Evolutionary conservation across 2,329 filamentous ascomycete species (phyloP).

Genomic region (Talaromyces sp.): DNA sequence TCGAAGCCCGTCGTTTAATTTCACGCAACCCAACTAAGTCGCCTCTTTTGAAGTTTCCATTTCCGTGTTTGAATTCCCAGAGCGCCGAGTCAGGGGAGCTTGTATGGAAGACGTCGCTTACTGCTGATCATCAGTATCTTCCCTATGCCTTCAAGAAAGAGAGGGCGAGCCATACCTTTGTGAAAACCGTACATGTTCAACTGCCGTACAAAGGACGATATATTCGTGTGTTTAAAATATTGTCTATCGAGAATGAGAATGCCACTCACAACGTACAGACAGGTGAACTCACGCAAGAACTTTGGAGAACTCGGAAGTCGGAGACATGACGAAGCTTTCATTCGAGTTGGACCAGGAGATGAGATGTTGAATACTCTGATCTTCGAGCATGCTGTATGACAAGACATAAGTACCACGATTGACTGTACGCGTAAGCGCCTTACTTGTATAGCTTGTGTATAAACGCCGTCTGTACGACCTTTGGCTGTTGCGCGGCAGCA

Average conservation of each 20-base stretch:
- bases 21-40: conserved; percentile 87
- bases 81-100: conserved; percentile 87
- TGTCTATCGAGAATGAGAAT: conserved; percentile 55
- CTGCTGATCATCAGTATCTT: conserved; percentile 45
- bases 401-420: conserved; percentile 17
- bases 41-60: conserved; percentile 92
- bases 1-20: conserved; percentile 90
- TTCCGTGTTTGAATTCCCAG: conserved; percentile 99
- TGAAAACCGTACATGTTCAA: conserved; percentile 99
- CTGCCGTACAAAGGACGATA: conserved; percentile 95
- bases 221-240: conserved; percentile 99
- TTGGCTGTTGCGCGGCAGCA: conserved; percentile 74
- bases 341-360: conserved; percentile 94
- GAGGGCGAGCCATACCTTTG: conserved; percentile 84
- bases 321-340: conserved; percentile 98
- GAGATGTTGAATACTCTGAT: conserved; percentile 84
- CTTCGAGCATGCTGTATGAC: conserved; percentile 80
- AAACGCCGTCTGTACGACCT: conserved; percentile 97
- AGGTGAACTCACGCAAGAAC: conserved; percentile 75
- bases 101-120: conserved; percentile 97
- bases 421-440: conserved; percentile 30
- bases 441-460: conserved; percentile 99
- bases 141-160: conserved; percentile 1
- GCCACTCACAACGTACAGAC: not conserved
- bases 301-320: conserved; percentile 95